Evolutionary conservation across 2,329 filamentous ascomycete species (phyloP), one percentile per base, ranked within the genome.

Genomic region (Herpotrichia juniperi): DNA sequence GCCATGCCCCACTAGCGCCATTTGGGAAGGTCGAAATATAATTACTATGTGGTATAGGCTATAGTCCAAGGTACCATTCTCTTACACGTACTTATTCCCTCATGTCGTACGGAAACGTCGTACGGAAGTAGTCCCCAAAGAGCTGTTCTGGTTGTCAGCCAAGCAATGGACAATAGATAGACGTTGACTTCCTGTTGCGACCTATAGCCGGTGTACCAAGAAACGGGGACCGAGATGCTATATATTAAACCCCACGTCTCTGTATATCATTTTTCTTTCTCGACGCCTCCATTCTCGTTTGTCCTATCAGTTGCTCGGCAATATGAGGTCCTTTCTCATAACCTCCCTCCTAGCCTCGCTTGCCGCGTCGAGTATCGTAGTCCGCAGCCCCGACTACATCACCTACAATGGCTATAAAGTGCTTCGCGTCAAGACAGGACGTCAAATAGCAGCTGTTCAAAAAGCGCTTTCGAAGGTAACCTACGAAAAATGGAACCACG

Each of bases 381-480:
- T 62, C 32, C 61, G 69, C 57, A 59, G 67, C 65, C 47, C 69
- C 19, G 50, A 53, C 11, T 40, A 43, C 19, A 52, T 49, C 10
- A 51, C 66, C 44, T 78, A 79, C 57, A 69, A 75, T 59, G 76
- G 76, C 28, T 73, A 72, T 42, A 71, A 75, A 52, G 75, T 77
- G 28, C 66, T 77, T 47, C 73, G 75, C 26, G 63, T 78, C 42
- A 67, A 71, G 21, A 64, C 71, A 14, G 64, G 66, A 9, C 57
- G 67, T 11, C 63, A 77, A 32, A 54, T 73, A 4, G 62, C 62
- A 12, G 56, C 60, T 17, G 60, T 78, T 2, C 64, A 72, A 42
- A 56, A 67, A 21, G 67, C 72, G 21, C 68, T 79, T 30, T 56
- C 68, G 6, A 60, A 59, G 2, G 57, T 79, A 1, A 56, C 67